Evolutionary conservation across 2,329 filamentous ascomycete species (phyloP), one percentile per base, ranked within the genome.

Genomic region (Ciborinia camelliae): DNA sequence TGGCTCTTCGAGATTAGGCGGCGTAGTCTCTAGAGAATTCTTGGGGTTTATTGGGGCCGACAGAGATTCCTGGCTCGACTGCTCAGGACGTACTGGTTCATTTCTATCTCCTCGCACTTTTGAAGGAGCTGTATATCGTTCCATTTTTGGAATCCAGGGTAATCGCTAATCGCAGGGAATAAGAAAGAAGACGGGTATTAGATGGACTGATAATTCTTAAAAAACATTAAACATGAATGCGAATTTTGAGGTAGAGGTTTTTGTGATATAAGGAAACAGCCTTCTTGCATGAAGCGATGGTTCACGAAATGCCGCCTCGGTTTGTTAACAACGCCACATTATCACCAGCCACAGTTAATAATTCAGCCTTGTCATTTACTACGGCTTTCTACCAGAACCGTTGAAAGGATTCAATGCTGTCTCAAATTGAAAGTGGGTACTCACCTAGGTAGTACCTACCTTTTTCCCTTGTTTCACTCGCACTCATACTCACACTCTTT

Each of bases 41-140:
- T 10, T 20, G n/a, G 41, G 15, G 14, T 18, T 9, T 2, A 18
- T 23, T 14, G 39, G 54, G 20, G 8, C 20, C 41, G 54, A 10
- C 26, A 57, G 1, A 32, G 28, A 26, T 23, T 54, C 47, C 26
- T 62, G 48, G 10, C 23, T 62, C 18, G 35, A 43, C 26, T 54
- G 59, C 12, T 62, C 41, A 35, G 28, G n/a, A 35, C 8, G 14
- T 18, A 47, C 41, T 37, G 54, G 12, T 30, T 47, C 55, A 47
- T 10, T 37, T 59, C 55, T 59, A 20, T 59, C 55, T 47, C 43
- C 55, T 47, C 43, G 55, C 55, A 32, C 28, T 35, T 30, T 59
- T 47, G 43, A 39, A 26, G 30, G 30, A 12, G 41, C 41, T 4
- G 41, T 30, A 30, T 59, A 59, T 47, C 26, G 41, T 47, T 59